A percentile compares a stretch with the other conserved stretches of the same genome.
Evolutionary conservation across 1,284 basidiomycete species (phyloP).

Genomic region (Ceratobasidium sp.): DNA sequence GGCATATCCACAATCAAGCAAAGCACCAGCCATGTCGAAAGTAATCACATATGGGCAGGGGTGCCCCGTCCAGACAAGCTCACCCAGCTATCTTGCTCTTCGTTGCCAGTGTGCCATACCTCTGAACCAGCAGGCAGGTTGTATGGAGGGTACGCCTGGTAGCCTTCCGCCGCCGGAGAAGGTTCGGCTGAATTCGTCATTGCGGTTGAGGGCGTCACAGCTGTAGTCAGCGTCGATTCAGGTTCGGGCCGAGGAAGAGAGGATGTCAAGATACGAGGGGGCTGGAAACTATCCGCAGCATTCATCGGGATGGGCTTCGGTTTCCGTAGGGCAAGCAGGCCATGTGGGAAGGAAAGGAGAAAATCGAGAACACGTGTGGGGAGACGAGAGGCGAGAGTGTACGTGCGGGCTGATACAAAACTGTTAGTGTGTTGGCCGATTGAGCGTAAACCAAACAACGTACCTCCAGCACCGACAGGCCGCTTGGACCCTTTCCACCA

Average conservation of each 20-base stretch:
- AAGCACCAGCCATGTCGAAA: conserved; percentile 15
- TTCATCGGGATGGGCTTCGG: conserved; percentile 59
- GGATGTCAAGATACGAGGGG: conserved; percentile 25
- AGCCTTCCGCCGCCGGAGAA: conserved; percentile 26
- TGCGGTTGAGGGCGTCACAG: conserved; percentile 22
- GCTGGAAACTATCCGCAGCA: conserved; percentile 49
- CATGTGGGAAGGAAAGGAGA: conserved; percentile 74
- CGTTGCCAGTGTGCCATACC: conserved; percentile 26
- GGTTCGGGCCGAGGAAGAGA: conserved; percentile 18
- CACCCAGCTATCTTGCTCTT: conserved; percentile 35
- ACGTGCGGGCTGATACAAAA: conserved; percentile 68
- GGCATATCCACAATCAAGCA: conserved; percentile 6
- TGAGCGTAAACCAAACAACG: conserved; percentile 50
- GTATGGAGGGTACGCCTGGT: conserved; percentile 21
- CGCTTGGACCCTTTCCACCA: conserved; percentile 74
- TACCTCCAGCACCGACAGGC: conserved; percentile 80
- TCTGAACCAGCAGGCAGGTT: conserved; percentile 36
- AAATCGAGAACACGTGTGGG: conserved; percentile 75
- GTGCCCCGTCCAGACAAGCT: conserved; percentile 40
- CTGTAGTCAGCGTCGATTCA: conserved; percentile 16
- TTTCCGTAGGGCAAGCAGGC: conserved; percentile 73
- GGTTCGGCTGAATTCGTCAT: conserved; percentile 12
- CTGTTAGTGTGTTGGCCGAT: conserved; percentile 5
- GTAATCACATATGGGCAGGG: conserved; percentile 15
- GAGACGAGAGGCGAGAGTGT: conserved; percentile 74